Evolutionary conservation across 495 filamentous ascomycete species (phyloP).

Genomic region (Neurospora hispaniola): DNA sequence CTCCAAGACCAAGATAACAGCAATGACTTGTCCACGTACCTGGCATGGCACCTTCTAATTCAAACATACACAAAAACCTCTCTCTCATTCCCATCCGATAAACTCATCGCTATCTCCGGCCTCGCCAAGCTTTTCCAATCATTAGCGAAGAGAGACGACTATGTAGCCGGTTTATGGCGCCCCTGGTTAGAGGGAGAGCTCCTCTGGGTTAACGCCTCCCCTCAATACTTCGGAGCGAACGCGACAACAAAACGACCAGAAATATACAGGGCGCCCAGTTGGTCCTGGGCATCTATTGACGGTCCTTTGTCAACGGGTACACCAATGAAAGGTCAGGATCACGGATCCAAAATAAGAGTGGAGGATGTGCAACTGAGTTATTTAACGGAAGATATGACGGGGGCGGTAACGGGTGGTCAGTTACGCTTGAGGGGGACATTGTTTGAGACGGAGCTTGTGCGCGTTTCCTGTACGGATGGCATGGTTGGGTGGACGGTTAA

Average conservation of each 20-base stretch:
- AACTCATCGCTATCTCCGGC: conserved; percentile 2
- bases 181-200: not conserved
- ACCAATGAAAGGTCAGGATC: not conserved
- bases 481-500: not conserved
- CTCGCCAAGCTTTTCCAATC: not conserved
- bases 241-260: not conserved
- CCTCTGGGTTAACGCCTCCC: not conserved
- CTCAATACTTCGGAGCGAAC: not conserved
- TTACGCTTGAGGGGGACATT: not conserved
- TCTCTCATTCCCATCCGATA: not conserved
- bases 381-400: not conserved
- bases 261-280: not conserved
- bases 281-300: conserved; percentile 3
- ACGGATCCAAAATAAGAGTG: not conserved
- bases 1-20: not conserved
- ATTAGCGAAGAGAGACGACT: not conserved
- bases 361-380: not conserved
- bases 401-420: not conserved
- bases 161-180: conserved; percentile 3
- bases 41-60: not conserved
- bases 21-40: not conserved
- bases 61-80: not conserved
- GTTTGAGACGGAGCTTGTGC: not conserved
- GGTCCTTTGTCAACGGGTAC: not conserved
- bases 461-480: not conserved